Percentiles rank a stretch among this genome's conserved stretches.
Conservation (phyloP, 1,284 basidiomycete species). For the Xerocomus minutiporus region DNA sequence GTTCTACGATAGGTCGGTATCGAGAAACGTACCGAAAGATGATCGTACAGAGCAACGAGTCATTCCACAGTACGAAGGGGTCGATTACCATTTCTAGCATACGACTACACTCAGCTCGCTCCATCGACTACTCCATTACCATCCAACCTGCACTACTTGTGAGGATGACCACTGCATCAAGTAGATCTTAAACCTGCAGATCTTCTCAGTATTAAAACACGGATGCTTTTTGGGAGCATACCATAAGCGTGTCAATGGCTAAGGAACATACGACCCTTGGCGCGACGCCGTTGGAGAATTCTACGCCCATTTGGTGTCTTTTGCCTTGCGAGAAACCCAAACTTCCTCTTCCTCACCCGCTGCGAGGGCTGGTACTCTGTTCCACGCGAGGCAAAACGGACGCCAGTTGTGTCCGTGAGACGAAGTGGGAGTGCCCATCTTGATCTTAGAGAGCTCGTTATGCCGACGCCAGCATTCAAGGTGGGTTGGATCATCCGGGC, state of each 20-base stretch:
- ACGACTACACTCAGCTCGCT: constrained; percentile 1
- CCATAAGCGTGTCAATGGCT: constrained; percentile 33
- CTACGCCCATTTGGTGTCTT: constrained; percentile 30
- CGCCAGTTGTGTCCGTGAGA: constrained; percentile 17
- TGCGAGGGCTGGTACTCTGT: constrained; percentile 35
- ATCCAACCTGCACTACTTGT: neutral
- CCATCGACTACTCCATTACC: neutral
- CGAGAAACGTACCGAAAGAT: neutral
- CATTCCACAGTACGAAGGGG: neutral
- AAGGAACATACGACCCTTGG: constrained; percentile 39
- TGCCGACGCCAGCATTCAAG: constrained; percentile 12
- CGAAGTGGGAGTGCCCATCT: constrained; percentile 24
- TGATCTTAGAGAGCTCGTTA: constrained; percentile 20
- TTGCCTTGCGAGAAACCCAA: constrained; percentile 32
- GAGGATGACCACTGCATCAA: neutral
- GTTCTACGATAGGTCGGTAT: neutral
- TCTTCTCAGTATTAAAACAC: neutral
- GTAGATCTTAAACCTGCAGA: neutral
- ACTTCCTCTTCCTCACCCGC: constrained; percentile 32
- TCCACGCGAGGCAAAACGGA: constrained; percentile 35
- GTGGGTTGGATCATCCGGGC: constrained; percentile 23
- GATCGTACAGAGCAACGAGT: neutral
- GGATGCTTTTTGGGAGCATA: constrained; percentile 9
- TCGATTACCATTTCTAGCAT: constrained; percentile 19
- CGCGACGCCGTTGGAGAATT: constrained; percentile 37